Evolutionary conservation across 768 basidiomycete genomes (phyloP).

Genomic region (Calocera cornea): DNA sequence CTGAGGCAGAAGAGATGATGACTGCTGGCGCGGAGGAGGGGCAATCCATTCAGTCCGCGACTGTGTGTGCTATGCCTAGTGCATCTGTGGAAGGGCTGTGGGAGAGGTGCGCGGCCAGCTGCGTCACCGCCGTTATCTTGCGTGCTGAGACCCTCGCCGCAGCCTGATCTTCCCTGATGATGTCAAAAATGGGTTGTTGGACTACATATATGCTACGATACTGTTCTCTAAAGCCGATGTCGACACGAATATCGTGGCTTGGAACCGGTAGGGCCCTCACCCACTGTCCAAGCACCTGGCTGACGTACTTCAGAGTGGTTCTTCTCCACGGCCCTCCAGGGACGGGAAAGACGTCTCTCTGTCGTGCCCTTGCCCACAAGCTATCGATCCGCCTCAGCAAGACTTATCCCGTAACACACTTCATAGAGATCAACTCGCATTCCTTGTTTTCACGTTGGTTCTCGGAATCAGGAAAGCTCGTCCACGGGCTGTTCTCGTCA

Average conservation of each 20-base stretch:
- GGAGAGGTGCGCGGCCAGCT: slow-evolving; percentile 29
- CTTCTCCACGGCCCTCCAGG: slow-evolving; percentile 94
- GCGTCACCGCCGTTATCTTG: neutral
- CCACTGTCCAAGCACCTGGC: neutral
- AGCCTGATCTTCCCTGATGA: slow-evolving; percentile 27
- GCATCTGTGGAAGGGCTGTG: slow-evolving; percentile 78
- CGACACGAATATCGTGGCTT: slow-evolving; percentile 81
- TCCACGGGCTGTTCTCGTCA: slow-evolving; percentile 78
- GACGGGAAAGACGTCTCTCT: slow-evolving; percentile 92
- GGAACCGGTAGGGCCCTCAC: slow-evolving; percentile 53
- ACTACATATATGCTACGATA: slow-evolving; percentile 90
- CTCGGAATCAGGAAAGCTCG: slow-evolving; percentile 95
- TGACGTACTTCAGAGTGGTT: slow-evolving; percentile 39
- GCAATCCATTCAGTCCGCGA: slow-evolving; percentile 74
- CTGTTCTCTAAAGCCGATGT: slow-evolving; percentile 81
- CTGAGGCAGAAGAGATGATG: slow-evolving; percentile 53
- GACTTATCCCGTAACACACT: slow-evolving; percentile 73
- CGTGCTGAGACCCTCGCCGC: neutral
- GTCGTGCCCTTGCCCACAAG: slow-evolving; percentile 90
- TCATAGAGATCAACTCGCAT: slow-evolving; percentile 96
- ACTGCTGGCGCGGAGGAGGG: slow-evolving; percentile 43
- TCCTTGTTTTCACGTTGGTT: slow-evolving; percentile 98
- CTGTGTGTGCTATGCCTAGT: slow-evolving; percentile 78
- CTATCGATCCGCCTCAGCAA: slow-evolving; percentile 79
- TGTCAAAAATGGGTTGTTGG: slow-evolving; percentile 76